Conservation (phyloP, 495 filamentous ascomycete genomes). For the Lasiosphaeria ovina region DNA sequence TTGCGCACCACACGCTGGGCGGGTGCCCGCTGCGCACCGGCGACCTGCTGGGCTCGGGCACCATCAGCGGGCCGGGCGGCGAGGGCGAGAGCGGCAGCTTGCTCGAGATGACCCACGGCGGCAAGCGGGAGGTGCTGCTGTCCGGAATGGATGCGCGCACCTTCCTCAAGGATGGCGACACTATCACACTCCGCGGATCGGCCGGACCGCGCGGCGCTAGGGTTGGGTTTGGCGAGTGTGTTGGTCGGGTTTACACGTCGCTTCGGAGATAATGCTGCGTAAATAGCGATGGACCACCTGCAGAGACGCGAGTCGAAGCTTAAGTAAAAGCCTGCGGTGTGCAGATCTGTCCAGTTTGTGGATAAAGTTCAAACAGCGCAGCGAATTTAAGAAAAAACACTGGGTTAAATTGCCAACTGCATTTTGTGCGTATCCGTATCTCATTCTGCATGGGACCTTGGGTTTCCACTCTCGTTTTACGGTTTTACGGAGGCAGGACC, state of each 20-base stretch:
- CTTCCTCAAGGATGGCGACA: conserved; percentile 86
- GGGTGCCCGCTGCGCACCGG: conserved; percentile 81
- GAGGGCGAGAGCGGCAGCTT: conserved; percentile 65
- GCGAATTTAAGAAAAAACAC: too few relatives aligned
- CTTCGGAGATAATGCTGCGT: conserved; percentile 8
- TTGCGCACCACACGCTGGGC: conserved; percentile 84
- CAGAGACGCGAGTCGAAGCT: too few relatives aligned
- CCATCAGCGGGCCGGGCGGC: conserved; percentile 71
- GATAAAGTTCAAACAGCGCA: too few relatives aligned
- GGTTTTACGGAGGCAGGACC: too few relatives aligned
- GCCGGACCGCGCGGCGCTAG: conserved; percentile 51
- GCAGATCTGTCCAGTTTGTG: too few relatives aligned
- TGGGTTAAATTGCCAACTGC: too few relatives aligned
- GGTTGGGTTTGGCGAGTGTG: conserved; percentile 75
- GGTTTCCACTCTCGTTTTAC: too few relatives aligned
- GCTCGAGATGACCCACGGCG: conserved; percentile 70
- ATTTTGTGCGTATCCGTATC: too few relatives aligned
- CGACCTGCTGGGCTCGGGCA: conserved; percentile 85
- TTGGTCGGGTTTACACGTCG: conserved; percentile 52
- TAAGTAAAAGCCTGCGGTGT: too few relatives aligned
- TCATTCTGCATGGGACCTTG: too few relatives aligned
- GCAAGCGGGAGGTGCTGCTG: conserved; percentile 64
- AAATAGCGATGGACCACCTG: too few relatives aligned
- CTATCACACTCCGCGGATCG: conserved; percentile 65
- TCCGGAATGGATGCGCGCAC: conserved; percentile 66